These are phyloP conservation scores for Hygrocybe punicea DNA, from an alignment of 768 basidiomycete genomes.

Conservation along the genomic window DNA sequence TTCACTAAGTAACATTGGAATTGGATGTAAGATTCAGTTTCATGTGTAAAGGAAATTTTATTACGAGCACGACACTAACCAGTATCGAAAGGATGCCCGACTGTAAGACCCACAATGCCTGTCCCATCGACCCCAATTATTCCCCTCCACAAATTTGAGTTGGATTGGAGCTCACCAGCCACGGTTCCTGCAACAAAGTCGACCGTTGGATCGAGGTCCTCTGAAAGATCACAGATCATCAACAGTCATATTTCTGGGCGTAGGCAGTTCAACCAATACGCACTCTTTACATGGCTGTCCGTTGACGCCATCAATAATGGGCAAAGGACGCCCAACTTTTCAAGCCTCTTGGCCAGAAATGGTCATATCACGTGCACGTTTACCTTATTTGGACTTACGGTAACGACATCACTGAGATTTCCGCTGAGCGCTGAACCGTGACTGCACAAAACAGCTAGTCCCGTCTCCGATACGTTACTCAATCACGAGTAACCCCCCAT, in stretches of 20 bases:
- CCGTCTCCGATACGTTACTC: too few relatives aligned
- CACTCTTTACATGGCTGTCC: too few relatives aligned
- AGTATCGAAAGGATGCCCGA: slow-evolving; percentile 79
- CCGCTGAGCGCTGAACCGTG: too few relatives aligned
- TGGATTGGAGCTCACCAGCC: slow-evolving; percentile 31
- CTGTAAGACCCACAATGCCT: slow-evolving; percentile 62
- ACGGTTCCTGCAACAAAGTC: slow-evolving; percentile 81
- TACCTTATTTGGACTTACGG: too few relatives aligned
- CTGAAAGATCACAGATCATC: slow-evolving; percentile 2
- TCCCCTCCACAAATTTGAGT: neutral
- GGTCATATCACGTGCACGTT: neutral
- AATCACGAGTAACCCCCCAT: too few relatives aligned
- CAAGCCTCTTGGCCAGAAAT: neutral
- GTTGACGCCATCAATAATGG: too few relatives aligned
- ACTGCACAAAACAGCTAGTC: too few relatives aligned
- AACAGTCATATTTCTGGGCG: too few relatives aligned
- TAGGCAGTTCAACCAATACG: too few relatives aligned
- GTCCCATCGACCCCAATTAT: neutral
- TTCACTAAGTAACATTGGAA: slow-evolving; percentile 50
- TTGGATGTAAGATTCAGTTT: neutral
- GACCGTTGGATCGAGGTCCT: slow-evolving; percentile 54
- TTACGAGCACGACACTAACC: slow-evolving; percentile 29
- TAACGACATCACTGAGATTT: too few relatives aligned
- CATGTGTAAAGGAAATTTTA: neutral
- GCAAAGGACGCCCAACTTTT: neutral